Percentiles rank a stretch among this genome's conserved stretches.
Conservation (phyloP, 257 asterid genomes). For the Fraxinus quadrangulata region DNA sequence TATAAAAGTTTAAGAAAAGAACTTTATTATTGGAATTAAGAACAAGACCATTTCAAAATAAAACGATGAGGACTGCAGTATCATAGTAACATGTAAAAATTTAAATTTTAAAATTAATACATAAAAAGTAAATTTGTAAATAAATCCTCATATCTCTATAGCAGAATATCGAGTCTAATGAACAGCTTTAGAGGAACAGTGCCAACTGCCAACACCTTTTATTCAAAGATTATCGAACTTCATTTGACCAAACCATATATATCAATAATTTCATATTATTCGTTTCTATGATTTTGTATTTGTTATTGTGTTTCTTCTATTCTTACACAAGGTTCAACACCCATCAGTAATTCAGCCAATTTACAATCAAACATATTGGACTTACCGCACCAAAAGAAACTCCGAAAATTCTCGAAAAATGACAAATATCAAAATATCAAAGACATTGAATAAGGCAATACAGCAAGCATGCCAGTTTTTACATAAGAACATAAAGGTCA, state of each 20-base stretch:
- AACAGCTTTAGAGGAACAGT: neutral
- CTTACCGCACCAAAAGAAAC: neutral
- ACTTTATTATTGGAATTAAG: neutral
- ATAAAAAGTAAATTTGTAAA: neutral
- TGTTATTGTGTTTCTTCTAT: neutral
- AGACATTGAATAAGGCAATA: too few relatives aligned
- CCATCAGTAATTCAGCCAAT: too few relatives aligned
- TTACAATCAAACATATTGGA: neutral
- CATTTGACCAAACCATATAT: too few relatives aligned
- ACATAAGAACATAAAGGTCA: neutral
- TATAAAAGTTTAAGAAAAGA: constrained; percentile 27
- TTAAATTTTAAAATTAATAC: neutral
- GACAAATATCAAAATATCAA: too few relatives aligned
- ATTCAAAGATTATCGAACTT: too few relatives aligned
- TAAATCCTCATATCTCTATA: neutral
- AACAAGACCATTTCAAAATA: neutral
- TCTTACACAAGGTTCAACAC: neutral
- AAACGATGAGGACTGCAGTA: neutral
- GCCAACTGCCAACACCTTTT: too few relatives aligned
- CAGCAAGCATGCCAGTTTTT: too few relatives aligned
- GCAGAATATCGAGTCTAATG: neutral
- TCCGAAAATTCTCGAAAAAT: too few relatives aligned
- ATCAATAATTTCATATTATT: neutral
- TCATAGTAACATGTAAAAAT: neutral
- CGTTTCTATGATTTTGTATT: neutral